Conservation (phyloP, 306 rosid species). For the Castanea sativa region DNA sequence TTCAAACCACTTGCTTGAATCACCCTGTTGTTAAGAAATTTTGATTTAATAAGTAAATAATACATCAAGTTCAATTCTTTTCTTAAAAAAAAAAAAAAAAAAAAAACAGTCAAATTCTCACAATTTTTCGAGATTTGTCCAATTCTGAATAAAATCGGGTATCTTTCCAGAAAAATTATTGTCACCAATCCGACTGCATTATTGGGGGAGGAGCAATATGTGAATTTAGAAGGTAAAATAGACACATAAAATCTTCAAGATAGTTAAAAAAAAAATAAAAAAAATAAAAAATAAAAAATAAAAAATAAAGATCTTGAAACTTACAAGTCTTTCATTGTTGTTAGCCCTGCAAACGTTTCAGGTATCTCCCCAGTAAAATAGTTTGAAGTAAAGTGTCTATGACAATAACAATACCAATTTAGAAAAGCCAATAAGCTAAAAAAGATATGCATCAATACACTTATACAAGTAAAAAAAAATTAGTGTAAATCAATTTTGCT, state of each 20-base stretch:
- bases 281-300: too few relatives aligned
- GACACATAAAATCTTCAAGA: neutral
- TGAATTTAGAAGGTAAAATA: neutral
- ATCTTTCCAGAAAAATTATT: conserved; percentile 54
- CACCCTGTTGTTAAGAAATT: conserved; percentile 35
- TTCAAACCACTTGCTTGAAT: conserved; percentile 74
- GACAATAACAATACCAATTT: neutral
- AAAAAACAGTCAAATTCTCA: conserved; percentile 18
- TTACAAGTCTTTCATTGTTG: conserved; percentile 47
- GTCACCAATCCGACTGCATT: conserved; percentile 65
- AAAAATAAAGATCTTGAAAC: conserved; percentile 23
- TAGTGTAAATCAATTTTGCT: neutral
- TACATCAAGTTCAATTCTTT: neutral
- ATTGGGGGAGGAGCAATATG: neutral
- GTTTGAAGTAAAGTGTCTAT: conserved; percentile 54
- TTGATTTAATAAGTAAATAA: neutral
- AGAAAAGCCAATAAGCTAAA: neutral
- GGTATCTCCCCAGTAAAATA: conserved; percentile 44
- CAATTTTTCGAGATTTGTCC: conserved; percentile 53
- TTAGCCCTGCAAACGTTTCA: conserved; percentile 22
- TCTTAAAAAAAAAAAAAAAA: neutral
- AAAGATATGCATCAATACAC: neutral
- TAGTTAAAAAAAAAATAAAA: neutral
- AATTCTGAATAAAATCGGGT: conserved; percentile 55
- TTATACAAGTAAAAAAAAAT: neutral